phyloP scores from a whole-genome alignment of 805 yeast species.

The Ogataea thermomethanolica region DNA sequence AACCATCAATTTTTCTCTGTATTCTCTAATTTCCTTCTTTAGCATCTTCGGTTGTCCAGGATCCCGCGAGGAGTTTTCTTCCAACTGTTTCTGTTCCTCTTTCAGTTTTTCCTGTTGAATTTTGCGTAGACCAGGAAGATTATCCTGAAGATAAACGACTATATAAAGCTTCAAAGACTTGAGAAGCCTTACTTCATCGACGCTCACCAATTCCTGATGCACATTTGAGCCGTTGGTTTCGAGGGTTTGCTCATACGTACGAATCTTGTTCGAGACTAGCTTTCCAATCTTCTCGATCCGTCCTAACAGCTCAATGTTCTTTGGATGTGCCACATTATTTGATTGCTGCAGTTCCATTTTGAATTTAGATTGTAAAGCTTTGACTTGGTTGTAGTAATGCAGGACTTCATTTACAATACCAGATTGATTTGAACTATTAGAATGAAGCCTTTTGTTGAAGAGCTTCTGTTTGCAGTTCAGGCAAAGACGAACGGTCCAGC shows the following conservation, averaged over 20 bases:
- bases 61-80: not conserved
- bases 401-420: slow-evolving; percentile 34
- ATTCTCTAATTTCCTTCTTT: slow-evolving; percentile 51
- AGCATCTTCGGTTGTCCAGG: slow-evolving; percentile 34
- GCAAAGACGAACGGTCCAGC: slow-evolving; percentile 46
- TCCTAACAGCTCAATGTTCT: slow-evolving; percentile 46
- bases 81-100: slow-evolving; percentile 11
- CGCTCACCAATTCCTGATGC: not conserved
- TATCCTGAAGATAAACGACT: slow-evolving; percentile 60
- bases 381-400: slow-evolving; percentile 33
- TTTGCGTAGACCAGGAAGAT: slow-evolving; percentile 60
- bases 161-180: slow-evolving; percentile 56
- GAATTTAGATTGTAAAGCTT: slow-evolving; percentile 22
- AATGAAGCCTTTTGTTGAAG: slow-evolving; percentile 51
- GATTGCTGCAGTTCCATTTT: slow-evolving; percentile 28
- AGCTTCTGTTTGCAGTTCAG: slow-evolving; percentile 60
- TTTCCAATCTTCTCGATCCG: slow-evolving; percentile 50
- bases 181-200: slow-evolving; percentile 45
- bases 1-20: slow-evolving; percentile 78
- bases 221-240: slow-evolving; percentile 14
- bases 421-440: slow-evolving; percentile 35
- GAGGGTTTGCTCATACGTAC: slow-evolving; percentile 11
- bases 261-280: slow-evolving; percentile 34
- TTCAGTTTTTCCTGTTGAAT: slow-evolving; percentile 40
- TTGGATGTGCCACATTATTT: slow-evolving; percentile 41